Evolutionary conservation across 306 rosid genomes (phyloP).

Genomic region (Fagus sylvatica): DNA sequence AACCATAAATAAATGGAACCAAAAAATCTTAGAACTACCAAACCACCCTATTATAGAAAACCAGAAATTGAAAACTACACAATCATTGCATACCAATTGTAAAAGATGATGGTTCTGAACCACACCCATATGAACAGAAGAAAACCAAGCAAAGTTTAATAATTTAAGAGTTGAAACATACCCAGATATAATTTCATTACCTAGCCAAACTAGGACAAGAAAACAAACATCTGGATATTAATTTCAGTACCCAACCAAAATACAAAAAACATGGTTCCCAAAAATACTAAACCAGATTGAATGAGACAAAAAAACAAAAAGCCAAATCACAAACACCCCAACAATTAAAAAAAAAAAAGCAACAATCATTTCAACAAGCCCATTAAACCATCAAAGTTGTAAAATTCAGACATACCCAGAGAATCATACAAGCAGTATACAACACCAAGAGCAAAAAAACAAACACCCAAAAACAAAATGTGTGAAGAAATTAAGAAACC

Average conservation of each 20-base stretch:
- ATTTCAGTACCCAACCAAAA: not conserved
- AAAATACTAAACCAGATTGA: not conserved
- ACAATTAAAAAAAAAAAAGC: not conserved
- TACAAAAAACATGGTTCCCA: not conserved
- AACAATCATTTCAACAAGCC: not conserved
- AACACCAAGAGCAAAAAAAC: not conserved
- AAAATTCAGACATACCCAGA: conserved; percentile 13
- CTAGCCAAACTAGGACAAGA: not conserved
- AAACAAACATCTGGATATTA: not conserved
- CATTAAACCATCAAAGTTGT: not conserved
- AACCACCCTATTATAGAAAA: not conserved
- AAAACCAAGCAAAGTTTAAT: too few species aligned
- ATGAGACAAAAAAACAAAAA: not conserved
- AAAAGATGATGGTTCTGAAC: not conserved
- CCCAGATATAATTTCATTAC: not conserved
- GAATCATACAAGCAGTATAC: not conserved
- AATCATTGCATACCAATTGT: not conserved
- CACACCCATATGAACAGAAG: not conserved
- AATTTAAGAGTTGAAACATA: not conserved
- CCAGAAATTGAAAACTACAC: not conserved
- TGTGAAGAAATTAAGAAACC: conserved; percentile 22
- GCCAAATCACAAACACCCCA: not conserved
- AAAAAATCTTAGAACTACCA: not conserved
- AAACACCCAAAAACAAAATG: conserved; percentile 15
- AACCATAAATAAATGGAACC: not conserved